Conservation (phyloP, 257 asterid species). For the Jaltomata sinuosa region DNA sequence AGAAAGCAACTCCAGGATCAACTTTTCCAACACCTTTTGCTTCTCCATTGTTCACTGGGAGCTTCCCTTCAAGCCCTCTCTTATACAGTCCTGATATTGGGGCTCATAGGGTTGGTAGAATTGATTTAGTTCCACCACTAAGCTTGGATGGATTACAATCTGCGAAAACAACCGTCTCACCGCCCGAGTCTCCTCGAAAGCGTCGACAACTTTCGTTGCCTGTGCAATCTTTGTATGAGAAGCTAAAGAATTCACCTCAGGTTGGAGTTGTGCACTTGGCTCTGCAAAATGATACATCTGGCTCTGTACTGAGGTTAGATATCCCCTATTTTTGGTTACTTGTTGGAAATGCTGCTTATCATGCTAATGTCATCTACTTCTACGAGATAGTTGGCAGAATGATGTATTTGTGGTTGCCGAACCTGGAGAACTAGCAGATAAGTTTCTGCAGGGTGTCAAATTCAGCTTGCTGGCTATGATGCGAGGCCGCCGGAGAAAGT, state of each 20-base stretch:
- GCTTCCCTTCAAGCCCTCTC: conserved; percentile 88
- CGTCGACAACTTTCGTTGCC: conserved; percentile 61
- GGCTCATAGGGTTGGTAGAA: conserved; percentile 55
- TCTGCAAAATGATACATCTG: conserved; percentile 83
- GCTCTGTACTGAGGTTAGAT: conserved; percentile 76
- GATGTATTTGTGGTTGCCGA: conserved; percentile 99
- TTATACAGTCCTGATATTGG: conserved; percentile 84
- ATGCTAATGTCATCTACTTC: conserved; percentile 12
- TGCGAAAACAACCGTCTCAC: conserved; percentile 52
- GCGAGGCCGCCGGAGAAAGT: conserved; percentile 73
- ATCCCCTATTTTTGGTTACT: not conserved
- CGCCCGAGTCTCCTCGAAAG: conserved; percentile 80
- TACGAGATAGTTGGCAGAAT: conserved; percentile 76
- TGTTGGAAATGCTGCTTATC: not conserved
- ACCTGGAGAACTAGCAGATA: conserved; percentile 93
- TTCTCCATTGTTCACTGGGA: conserved; percentile 94
- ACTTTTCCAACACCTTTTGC: conserved; percentile 62
- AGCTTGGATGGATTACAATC: conserved; percentile 84
- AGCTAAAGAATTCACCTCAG: conserved; percentile 79
- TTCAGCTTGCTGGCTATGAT: conserved; percentile 67
- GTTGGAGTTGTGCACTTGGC: conserved; percentile 90
- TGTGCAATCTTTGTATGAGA: conserved; percentile 61
- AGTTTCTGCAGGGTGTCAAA: conserved; percentile 82
- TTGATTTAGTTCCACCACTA: conserved; percentile 86
- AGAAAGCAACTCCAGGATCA: conserved; percentile 54